Evolutionary conservation across 2,329 filamentous ascomycete species (phyloP).

Genomic region (Podosphaera leucotricha): DNA sequence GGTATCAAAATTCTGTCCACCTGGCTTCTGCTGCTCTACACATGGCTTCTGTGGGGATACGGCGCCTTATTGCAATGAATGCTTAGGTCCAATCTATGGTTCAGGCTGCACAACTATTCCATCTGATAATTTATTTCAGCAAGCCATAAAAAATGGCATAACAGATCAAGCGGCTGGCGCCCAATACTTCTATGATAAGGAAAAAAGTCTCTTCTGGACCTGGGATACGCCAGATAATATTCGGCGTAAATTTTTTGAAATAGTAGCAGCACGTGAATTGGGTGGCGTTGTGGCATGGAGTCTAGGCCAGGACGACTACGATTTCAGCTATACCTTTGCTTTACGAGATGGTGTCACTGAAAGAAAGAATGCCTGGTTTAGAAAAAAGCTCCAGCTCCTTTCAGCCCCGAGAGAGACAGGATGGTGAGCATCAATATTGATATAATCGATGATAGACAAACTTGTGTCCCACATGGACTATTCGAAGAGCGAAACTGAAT

Average conservation of each 20-base stretch:
- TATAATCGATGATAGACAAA: background rate
- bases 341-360: background rate
- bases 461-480: too few relatives aligned
- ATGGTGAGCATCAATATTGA: background rate
- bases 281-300: slow-evolving; percentile 59
- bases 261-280: slow-evolving; percentile 30
- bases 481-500: too few relatives aligned
- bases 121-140: background rate
- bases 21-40: background rate
- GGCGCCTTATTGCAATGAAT: background rate
- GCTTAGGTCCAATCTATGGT: background rate
- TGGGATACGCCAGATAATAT: slow-evolving; percentile 44
- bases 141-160: background rate
- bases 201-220: slow-evolving; percentile 43
- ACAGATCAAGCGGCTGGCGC: slow-evolving; percentile 24
- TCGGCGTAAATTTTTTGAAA: slow-evolving; percentile 32
- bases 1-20: background rate
- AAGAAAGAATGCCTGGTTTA: background rate
- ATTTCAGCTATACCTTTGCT: background rate
- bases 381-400: background rate
- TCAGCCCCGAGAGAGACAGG: background rate
- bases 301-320: slow-evolving; percentile 34
- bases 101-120: background rate
- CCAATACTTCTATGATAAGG: slow-evolving; percentile 41
- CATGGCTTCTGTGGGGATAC: background rate